phyloP scores from a whole-genome alignment of 2,329 filamentous ascomycete species.

The Sporothrix protearum region DNA sequence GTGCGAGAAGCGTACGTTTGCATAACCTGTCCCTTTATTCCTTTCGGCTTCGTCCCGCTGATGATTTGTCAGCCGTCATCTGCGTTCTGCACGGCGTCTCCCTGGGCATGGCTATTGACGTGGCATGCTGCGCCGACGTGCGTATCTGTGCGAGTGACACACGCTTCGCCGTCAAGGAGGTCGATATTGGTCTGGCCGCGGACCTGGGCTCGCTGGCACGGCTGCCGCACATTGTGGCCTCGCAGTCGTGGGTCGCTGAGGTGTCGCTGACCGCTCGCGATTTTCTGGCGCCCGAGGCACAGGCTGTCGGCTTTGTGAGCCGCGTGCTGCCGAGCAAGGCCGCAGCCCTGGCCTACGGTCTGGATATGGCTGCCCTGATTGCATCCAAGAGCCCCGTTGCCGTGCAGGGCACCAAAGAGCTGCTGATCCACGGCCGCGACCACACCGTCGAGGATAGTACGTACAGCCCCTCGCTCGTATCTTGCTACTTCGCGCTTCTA shows the following conservation, averaged over 20 bases:
- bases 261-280: slow-evolving; percentile 67
- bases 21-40: neutral
- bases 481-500: neutral
- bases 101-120: slow-evolving; percentile 74
- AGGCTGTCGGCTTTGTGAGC: slow-evolving; percentile 66
- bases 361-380: slow-evolving; percentile 62
- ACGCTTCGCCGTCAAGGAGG: slow-evolving; percentile 71
- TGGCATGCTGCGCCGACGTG: slow-evolving; percentile 66
- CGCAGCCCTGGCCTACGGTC: slow-evolving; percentile 57
- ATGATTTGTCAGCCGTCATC: slow-evolving; percentile 61
- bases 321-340: slow-evolving; percentile 61
- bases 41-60: neutral
- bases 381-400: slow-evolving; percentile 83
- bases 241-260: slow-evolving; percentile 73
- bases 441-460: slow-evolving; percentile 70
- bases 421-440: slow-evolving; percentile 78
- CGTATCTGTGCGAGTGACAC: slow-evolving; percentile 60
- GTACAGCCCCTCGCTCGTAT: slow-evolving; percentile 34
- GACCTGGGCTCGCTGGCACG: slow-evolving; percentile 73
- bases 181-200: slow-evolving; percentile 76
- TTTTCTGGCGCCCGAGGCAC: slow-evolving; percentile 66
- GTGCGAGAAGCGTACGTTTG: slow-evolving; percentile 75
- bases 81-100: slow-evolving; percentile 74
- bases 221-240: slow-evolving; percentile 69
- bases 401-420: slow-evolving; percentile 81